Conservation (phyloP, 73 alveolate species). For the Effrenium voratum region DNA sequence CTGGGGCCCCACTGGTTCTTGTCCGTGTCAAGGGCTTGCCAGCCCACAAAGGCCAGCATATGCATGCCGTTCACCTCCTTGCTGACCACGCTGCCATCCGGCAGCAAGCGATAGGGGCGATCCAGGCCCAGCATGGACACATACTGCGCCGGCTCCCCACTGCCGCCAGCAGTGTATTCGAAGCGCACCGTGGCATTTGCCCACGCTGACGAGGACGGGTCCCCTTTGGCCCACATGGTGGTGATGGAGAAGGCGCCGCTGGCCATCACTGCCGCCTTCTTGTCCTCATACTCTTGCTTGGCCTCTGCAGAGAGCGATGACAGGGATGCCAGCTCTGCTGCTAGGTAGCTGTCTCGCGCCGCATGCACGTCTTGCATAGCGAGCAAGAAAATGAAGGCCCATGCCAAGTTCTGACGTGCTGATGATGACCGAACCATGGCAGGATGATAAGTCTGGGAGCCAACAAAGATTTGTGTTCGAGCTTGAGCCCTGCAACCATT, state of each 20-base stretch:
- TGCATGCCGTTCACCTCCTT: neutral
- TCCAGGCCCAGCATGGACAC: neutral
- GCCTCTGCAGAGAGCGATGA: neutral
- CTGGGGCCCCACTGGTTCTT: neutral
- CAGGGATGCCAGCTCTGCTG: neutral
- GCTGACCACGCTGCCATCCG: neutral
- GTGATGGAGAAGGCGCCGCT: neutral
- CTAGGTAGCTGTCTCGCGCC: neutral
- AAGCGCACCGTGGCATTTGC: neutral
- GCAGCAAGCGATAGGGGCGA: neutral
- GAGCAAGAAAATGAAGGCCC: neutral
- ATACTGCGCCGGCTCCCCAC: no score
- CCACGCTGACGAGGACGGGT: neutral
- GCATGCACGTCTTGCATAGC: neutral
- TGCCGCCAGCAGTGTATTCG: neutral
- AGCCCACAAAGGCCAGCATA: neutral
- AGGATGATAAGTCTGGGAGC: no score
- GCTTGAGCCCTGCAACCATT: no score
- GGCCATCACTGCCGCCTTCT: neutral
- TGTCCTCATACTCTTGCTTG: neutral
- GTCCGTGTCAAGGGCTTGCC: neutral
- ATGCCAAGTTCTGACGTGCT: neutral
- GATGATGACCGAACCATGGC: no score
- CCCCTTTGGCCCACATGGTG: neutral
- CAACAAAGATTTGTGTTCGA: no score